These are phyloP conservation scores for Hypomontagnella monticulosa DNA, from an alignment of 495 filamentous ascomycete genomes.

Conservation along the genomic window DNA sequence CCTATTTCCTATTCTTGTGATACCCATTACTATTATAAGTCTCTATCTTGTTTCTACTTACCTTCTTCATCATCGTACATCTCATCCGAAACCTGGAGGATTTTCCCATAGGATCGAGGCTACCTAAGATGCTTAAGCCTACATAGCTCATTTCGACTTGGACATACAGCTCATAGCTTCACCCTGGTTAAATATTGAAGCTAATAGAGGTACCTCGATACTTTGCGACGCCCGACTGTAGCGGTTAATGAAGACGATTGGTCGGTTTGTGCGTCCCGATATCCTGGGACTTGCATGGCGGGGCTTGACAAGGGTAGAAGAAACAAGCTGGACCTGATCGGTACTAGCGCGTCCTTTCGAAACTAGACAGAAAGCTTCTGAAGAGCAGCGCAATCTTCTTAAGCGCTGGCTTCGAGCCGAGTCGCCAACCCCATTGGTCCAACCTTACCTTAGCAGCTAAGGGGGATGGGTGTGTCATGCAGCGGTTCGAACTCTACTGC, in stretches of 20 bases:
- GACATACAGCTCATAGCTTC: constrained; percentile 1
- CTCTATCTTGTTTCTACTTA: neutral
- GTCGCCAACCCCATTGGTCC: constrained; percentile 20
- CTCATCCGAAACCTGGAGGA: no score
- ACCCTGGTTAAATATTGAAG: neutral
- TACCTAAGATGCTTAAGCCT: neutral
- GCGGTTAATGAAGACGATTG: constrained; percentile 20
- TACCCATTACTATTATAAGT: no score
- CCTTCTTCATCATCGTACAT: no score
- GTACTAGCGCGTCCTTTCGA: constrained; percentile 17
- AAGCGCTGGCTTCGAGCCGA: constrained; percentile 34
- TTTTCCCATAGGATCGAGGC: no score
- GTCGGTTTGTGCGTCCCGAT: constrained; percentile 36
- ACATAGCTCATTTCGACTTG: constrained; percentile 1
- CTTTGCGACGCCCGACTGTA: constrained; percentile 30
- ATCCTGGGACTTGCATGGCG: constrained; percentile 45
- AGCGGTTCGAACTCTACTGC: constrained; percentile 35
- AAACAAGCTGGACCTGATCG: constrained; percentile 4
- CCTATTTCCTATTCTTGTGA: no score
- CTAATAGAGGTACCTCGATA: constrained; percentile 15
- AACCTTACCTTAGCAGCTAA: constrained; percentile 30
- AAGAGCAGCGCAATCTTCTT: constrained; percentile 35
- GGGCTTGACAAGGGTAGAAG: constrained; percentile 23
- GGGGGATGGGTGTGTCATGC: constrained; percentile 42
- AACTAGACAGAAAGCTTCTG: constrained; percentile 18